Conservation (phyloP, 345 rosid genomes). For the Durio zibethinus region DNA sequence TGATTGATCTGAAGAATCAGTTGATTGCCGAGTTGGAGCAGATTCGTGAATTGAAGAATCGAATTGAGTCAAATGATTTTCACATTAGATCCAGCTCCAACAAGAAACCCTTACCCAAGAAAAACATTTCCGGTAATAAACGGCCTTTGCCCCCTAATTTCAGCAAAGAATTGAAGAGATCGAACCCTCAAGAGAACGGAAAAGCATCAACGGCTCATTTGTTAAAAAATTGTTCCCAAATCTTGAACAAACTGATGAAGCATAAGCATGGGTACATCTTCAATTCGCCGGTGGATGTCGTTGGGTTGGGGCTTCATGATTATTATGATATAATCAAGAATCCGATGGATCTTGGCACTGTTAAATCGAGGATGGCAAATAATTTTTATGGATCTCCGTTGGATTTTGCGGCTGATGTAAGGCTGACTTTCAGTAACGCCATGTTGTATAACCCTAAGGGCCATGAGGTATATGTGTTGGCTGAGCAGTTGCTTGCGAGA, state of each 20-base stretch:
- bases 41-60: conserved; percentile 57
- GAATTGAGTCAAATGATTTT: conserved; percentile 41
- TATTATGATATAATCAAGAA: conserved; percentile 52
- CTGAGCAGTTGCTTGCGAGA: conserved; percentile 45
- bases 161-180: conserved; percentile 29
- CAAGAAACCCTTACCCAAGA: conserved; percentile 32
- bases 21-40: conserved; percentile 62
- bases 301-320: conserved; percentile 55
- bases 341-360: conserved; percentile 85
- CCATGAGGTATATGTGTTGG: conserved; percentile 57
- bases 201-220: conserved; percentile 18
- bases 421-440: conserved; percentile 71
- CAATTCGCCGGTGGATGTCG: conserved; percentile 64
- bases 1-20: conserved; percentile 54
- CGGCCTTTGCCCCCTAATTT: conserved; percentile 31
- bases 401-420: conserved; percentile 67
- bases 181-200: conserved; percentile 35
- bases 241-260: conserved; percentile 69
- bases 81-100: conserved; percentile 47
- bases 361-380: conserved; percentile 47
- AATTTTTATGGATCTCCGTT: conserved; percentile 46
- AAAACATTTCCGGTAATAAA: conserved; percentile 41
- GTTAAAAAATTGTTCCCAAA: conserved; percentile 53
- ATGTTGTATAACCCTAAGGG: conserved; percentile 72
- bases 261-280: conserved; percentile 60